Conservation (phyloP, 345 rosid species). For the Punica granatum region DNA sequence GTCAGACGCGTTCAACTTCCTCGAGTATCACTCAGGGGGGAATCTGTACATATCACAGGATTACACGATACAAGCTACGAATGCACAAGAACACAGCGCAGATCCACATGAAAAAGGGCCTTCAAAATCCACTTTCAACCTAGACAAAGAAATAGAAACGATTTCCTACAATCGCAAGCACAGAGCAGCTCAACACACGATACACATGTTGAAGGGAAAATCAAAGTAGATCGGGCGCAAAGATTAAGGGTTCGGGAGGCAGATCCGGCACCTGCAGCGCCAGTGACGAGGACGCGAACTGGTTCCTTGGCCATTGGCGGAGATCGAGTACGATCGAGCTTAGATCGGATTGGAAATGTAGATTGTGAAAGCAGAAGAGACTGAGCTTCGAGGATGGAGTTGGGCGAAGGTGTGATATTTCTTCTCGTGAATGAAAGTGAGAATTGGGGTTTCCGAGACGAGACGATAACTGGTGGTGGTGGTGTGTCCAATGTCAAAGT, state of each 20-base stretch:
- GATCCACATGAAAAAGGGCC: not conserved
- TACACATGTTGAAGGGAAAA: not conserved
- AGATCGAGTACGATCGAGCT: not conserved
- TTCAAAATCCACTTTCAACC: not conserved
- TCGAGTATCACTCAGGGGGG: not conserved
- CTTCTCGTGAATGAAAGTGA: too few species aligned
- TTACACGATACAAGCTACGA: not conserved
- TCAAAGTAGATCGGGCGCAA: not conserved
- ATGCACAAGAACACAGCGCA: not conserved
- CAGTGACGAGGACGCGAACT: constrained; percentile 95
- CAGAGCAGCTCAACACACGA: not conserved
- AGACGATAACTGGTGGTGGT: too few species aligned
- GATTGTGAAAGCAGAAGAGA: not conserved
- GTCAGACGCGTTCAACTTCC: not conserved
- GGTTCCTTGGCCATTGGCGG: constrained; percentile 75
- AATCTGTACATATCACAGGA: not conserved
- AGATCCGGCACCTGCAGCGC: constrained; percentile 70
- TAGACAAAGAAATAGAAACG: not conserved
- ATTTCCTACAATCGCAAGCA: too few species aligned
- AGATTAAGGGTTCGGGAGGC: not conserved
- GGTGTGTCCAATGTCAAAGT: too few species aligned
- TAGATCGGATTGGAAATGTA: not conserved
- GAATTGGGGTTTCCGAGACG: too few species aligned
- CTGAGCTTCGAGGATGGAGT: not conserved
- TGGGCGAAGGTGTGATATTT: too few species aligned